Evolutionary conservation across 257 asterid genomes (phyloP).

Genomic region (Echites panduratus): DNA sequence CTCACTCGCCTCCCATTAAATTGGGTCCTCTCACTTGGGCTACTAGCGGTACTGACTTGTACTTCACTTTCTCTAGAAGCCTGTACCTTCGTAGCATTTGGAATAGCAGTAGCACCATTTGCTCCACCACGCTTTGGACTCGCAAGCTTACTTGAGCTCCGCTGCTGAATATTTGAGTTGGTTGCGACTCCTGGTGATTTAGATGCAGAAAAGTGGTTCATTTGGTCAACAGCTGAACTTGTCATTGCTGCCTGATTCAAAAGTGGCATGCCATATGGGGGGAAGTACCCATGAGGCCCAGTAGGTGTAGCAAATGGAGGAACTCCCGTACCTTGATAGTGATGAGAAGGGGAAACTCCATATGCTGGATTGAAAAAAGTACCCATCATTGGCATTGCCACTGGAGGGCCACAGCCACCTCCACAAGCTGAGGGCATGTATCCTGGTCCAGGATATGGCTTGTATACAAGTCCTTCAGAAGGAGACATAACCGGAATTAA

Average conservation of each 20-base stretch:
- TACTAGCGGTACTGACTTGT: slow-evolving; percentile 60
- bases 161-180: slow-evolving; percentile 22
- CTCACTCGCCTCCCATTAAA: slow-evolving; percentile 13
- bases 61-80: slow-evolving; percentile 37
- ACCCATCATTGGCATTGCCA: slow-evolving; percentile 31
- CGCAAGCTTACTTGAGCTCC: slow-evolving; percentile 15
- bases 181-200: slow-evolving; percentile 26
- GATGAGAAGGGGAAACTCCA: slow-evolving; percentile 39
- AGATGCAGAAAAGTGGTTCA: slow-evolving; percentile 19
- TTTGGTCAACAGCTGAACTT: slow-evolving; percentile 34
- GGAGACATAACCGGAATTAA: slow-evolving; percentile 88
- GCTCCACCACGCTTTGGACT: slow-evolving; percentile 24
- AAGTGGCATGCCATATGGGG: slow-evolving; percentile 47
- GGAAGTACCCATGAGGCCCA: slow-evolving; percentile 43
- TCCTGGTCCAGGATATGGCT: slow-evolving; percentile 67
- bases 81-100: slow-evolving; percentile 10
- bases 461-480: slow-evolving; percentile 82
- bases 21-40: slow-evolving; percentile 35
- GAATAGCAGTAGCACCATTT: slow-evolving; percentile 14
- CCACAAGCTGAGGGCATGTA: slow-evolving; percentile 31
- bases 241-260: slow-evolving; percentile 37
- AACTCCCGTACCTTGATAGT: slow-evolving; percentile 33
- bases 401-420: slow-evolving; percentile 35
- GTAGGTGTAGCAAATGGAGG: slow-evolving; percentile 31
- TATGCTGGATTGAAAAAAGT: slow-evolving; percentile 40